Conservation (phyloP, 2,329 filamentous ascomycete species). For the Blastomyces gilchristii region DNA sequence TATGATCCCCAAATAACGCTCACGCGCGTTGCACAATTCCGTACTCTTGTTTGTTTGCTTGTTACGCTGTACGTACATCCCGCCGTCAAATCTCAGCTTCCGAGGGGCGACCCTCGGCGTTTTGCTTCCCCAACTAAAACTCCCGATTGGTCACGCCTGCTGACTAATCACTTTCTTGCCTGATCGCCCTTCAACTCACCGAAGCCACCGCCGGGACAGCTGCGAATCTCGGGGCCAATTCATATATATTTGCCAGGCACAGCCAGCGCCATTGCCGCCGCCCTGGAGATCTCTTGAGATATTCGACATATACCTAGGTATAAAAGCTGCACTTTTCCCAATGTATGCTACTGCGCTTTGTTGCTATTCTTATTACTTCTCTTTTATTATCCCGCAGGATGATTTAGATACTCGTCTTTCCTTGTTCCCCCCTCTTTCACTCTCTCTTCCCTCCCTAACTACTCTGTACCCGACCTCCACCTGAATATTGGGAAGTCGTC, state of each 20-base stretch:
- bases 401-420: neutral
- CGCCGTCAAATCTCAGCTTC: neutral
- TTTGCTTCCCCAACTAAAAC: neutral
- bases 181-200: neutral
- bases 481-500: neutral
- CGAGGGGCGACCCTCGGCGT: neutral
- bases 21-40: too few relatives aligned
- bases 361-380: neutral
- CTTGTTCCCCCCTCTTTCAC: neutral
- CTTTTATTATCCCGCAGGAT: slow-evolving; percentile 1
- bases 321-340: neutral
- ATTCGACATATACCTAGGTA: neutral
- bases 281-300: neutral
- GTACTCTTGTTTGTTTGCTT: neutral
- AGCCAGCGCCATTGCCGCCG: neutral
- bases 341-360: slow-evolving; percentile 1
- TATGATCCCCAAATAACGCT: too few relatives aligned
- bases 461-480: neutral
- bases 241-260: neutral
- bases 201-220: neutral
- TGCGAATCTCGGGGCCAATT: neutral
- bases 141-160: neutral
- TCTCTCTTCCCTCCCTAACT: neutral
- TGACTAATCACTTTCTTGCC: neutral
- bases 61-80: too few relatives aligned